Conservation (phyloP, 2,329 filamentous ascomycete genomes). For the Shiraia sp. region DNA sequence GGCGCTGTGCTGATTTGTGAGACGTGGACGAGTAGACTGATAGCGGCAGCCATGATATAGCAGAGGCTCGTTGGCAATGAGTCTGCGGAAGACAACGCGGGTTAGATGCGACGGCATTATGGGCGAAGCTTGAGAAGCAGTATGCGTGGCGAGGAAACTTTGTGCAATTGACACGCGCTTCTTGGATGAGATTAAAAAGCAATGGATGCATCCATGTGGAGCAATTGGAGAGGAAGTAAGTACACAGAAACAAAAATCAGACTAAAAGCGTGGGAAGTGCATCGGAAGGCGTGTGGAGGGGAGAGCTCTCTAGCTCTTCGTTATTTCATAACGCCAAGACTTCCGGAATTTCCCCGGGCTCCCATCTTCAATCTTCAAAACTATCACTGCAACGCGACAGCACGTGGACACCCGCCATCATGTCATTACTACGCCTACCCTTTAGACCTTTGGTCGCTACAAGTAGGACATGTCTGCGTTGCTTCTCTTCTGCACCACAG, state of each 20-base stretch:
- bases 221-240: conserved; percentile 5
- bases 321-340: conserved; percentile 27
- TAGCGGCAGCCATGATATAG: conserved; percentile 51
- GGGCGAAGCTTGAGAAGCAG: conserved; percentile 12
- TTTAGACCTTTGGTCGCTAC: conserved; percentile 11
- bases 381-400: too few species aligned
- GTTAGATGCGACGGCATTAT: conserved; percentile 64
- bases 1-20: conserved; percentile 24
- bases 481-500: conserved; percentile 28
- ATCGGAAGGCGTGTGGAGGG: conserved; percentile 10
- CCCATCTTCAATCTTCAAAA: too few species aligned
- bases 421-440: conserved; percentile 25
- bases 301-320: conserved; percentile 9
- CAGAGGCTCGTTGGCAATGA: conserved; percentile 57
- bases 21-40: conserved; percentile 32
- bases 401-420: conserved; percentile 19
- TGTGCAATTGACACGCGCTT: conserved; percentile 13
- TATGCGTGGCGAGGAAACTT: conserved; percentile 4
- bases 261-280: conserved; percentile 19
- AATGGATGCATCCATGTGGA: conserved; percentile 15
- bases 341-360: conserved; percentile 9
- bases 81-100: conserved; percentile 61
- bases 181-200: conserved; percentile 1
- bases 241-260: conserved; percentile 17
- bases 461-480: conserved; percentile 20